Percentiles rank a stretch among this genome's conserved stretches.
These are phyloP conservation scores for Selaginella moellendorffii DNA, from an alignment of 75 land plant species.

Conservation along the genomic window DNA sequence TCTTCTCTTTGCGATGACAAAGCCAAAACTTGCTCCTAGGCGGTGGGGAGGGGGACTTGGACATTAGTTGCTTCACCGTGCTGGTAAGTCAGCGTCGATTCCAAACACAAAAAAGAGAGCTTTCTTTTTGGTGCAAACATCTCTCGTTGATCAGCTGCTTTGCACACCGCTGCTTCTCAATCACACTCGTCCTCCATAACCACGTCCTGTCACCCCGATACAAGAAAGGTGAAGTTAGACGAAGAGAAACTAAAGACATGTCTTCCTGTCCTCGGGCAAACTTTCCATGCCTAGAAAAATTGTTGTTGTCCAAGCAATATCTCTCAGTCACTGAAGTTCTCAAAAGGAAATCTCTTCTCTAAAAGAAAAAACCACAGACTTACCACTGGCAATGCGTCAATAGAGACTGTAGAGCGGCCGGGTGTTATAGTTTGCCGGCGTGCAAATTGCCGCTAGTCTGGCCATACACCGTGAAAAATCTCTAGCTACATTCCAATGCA, in stretches of 20 bases:
- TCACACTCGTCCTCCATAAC: conserved; percentile 65
- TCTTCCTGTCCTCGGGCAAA: conserved; percentile 75
- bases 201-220: conserved; percentile 43
- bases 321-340: conserved; percentile 7
- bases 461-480: background rate
- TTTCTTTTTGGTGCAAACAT: background rate
- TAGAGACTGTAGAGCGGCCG: conserved; percentile 66
- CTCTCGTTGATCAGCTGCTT: conserved; percentile 72
- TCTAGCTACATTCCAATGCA: too few relatives aligned
- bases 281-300: conserved; percentile 93
- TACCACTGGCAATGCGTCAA: conserved; percentile 97
- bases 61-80: conserved; percentile 16
- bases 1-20: too few relatives aligned
- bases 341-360: too few relatives aligned
- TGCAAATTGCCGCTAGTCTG: conserved; percentile 98
- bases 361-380: too few relatives aligned
- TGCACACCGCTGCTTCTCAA: conserved; percentile 92
- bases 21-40: too few relatives aligned
- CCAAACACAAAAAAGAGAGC: too few relatives aligned
- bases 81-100: conserved; percentile 80
- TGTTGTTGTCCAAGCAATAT: conserved; percentile 63
- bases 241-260: too few relatives aligned
- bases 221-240: too few relatives aligned
- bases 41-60: conserved; percentile 25
- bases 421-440: conserved; percentile 93